A percentile compares a stretch with the other conserved stretches of the same genome.
Evolutionary conservation across 139 green algal species (phyloP).

Genomic region (Microglena sp.): DNA sequence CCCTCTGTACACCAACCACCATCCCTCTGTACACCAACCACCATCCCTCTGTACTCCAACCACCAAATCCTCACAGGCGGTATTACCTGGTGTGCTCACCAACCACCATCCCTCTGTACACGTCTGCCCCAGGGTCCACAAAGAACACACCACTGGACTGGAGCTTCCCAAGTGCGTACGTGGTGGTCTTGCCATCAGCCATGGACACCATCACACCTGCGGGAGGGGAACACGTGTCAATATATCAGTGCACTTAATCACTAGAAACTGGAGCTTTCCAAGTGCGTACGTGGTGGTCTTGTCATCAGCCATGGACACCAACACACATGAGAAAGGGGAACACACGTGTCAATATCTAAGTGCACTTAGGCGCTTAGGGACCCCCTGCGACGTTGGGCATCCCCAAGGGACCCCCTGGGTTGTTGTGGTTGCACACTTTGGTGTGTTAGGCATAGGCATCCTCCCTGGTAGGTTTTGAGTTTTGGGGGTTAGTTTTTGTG

Average conservation of each 20-base stretch:
- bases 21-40: too few relatives aligned
- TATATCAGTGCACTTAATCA: too few relatives aligned
- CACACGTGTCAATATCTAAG: not conserved
- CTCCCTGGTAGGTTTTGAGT: too few relatives aligned
- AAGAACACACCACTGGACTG: constrained; percentile 73
- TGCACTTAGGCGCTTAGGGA: too few relatives aligned
- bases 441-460: too few relatives aligned
- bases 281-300: constrained; percentile 49
- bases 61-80: too few relatives aligned
- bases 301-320: constrained; percentile 55
- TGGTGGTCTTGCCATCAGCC: constrained; percentile 32
- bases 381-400: too few relatives aligned
- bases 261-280: constrained; percentile 51
- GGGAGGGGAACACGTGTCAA: not conserved
- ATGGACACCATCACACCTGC: constrained; percentile 46
- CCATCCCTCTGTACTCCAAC: too few relatives aligned
- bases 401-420: too few relatives aligned
- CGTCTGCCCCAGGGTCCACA: constrained; percentile 39
- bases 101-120: constrained; percentile 78
- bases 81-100: constrained; percentile 58
- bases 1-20: too few relatives aligned
- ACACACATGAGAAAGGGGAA: constrained; percentile 13
- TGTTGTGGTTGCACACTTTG: too few relatives aligned
- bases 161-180: constrained; percentile 62
- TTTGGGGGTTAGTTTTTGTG: too few relatives aligned